Evolutionary conservation across 2,329 filamentous ascomycete genomes (phyloP).

Genomic region (Lasiodiplodia sp.): DNA sequence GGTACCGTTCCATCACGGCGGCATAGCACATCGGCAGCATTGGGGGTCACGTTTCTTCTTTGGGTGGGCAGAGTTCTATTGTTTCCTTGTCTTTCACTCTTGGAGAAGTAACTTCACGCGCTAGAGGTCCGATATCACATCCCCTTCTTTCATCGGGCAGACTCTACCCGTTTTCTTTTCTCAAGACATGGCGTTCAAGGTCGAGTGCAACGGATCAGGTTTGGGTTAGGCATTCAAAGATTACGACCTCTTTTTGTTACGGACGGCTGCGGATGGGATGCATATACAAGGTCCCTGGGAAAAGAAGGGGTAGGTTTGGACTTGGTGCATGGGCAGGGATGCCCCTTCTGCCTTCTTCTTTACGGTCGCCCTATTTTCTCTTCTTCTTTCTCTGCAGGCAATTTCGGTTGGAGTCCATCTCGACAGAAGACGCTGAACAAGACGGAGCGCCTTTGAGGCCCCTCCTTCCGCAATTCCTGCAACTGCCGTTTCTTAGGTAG

Average conservation of each 20-base stretch:
- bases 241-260: conserved; percentile 23
- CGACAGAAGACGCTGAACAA: background rate
- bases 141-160: conserved; percentile 15
- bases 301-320: conserved; percentile 5
- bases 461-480: background rate
- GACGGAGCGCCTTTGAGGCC: background rate
- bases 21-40: conserved; percentile 29
- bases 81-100: conserved; percentile 21
- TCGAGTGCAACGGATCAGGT: background rate
- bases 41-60: conserved; percentile 25
- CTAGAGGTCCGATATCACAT: conserved; percentile 22
- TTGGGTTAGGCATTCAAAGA: conserved; percentile 21
- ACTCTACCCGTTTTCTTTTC: background rate
- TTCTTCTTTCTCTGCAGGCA: conserved; percentile 24
- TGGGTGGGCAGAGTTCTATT: conserved; percentile 21
- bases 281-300: conserved; percentile 14
- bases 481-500: conserved; percentile 17
- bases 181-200: conserved; percentile 21
- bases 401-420: background rate
- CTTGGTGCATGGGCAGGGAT: conserved; percentile 13
- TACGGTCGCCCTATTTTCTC: background rate
- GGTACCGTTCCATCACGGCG: conserved; percentile 19
- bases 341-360: background rate
- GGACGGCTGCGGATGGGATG: background rate
- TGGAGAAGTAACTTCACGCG: conserved; percentile 14